A percentile compares a stretch with the other conserved stretches of the same genome.
Evolutionary conservation across 192 early-diverging fungal species (phyloP).

Genomic region (Linnemannia exigua): DNA sequence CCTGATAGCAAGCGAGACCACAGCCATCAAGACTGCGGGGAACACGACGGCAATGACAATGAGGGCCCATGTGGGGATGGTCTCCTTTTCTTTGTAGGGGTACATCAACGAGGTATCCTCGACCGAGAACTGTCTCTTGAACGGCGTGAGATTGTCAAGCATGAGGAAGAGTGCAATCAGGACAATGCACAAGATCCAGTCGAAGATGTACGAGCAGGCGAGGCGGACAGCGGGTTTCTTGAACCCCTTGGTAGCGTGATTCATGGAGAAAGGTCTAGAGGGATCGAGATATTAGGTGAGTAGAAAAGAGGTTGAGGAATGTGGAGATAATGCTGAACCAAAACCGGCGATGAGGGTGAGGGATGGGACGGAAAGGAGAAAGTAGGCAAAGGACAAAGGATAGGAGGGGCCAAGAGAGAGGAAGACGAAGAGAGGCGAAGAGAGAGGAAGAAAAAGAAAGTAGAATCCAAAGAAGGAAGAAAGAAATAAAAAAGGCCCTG

Average conservation of each 20-base stretch:
- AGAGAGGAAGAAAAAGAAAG: not conserved
- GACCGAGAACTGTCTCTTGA: constrained; percentile 81
- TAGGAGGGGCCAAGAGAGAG: not conserved
- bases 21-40: constrained; percentile 48
- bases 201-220: constrained; percentile 55
- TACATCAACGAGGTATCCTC: constrained; percentile 77
- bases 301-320: not conserved
- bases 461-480: not conserved
- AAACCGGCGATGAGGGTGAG: not conserved
- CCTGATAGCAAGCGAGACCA: constrained; percentile 28
- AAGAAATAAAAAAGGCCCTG: not conserved
- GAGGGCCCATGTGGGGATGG: constrained; percentile 60
- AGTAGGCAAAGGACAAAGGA: not conserved
- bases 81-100: constrained; percentile 61
- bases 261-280: not conserved
- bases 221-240: constrained; percentile 57
- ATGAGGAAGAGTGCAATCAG: constrained; percentile 70
- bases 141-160: constrained; percentile 71
- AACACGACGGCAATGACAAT: constrained; percentile 45
- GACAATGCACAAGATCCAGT: constrained; percentile 68
- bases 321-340: not conserved
- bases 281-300: not conserved
- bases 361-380: not conserved
- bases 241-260: not conserved
- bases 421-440: not conserved